Percentiles rank a stretch among this genome's conserved stretches.
Conservation (phyloP, 2,329 filamentous ascomycete species). For the Fusarium sp. region DNA sequence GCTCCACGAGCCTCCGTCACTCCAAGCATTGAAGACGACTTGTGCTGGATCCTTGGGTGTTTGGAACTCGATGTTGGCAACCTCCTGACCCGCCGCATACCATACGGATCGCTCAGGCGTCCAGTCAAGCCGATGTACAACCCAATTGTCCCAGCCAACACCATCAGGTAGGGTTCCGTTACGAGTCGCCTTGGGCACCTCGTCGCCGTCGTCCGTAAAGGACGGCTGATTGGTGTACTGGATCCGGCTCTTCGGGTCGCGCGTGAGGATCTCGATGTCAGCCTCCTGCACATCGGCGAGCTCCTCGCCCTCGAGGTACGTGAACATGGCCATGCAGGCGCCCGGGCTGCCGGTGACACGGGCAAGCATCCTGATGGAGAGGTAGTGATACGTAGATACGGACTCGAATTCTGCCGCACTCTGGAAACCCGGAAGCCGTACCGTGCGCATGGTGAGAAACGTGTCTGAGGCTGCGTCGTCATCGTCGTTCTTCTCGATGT, state of each 20-base stretch:
- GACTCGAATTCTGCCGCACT: slow-evolving; percentile 66
- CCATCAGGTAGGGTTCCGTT: slow-evolving; percentile 64
- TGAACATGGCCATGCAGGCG: slow-evolving; percentile 69
- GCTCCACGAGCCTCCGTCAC: slow-evolving; percentile 72
- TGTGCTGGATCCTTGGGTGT: slow-evolving; percentile 67
- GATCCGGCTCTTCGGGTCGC: slow-evolving; percentile 59
- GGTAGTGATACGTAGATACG: slow-evolving; percentile 47
- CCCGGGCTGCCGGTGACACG: slow-evolving; percentile 64
- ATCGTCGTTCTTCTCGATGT: slow-evolving; percentile 62
- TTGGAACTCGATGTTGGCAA: slow-evolving; percentile 69
- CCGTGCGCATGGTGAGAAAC: slow-evolving; percentile 65
- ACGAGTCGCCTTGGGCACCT: slow-evolving; percentile 63
- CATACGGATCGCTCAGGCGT: slow-evolving; percentile 67
- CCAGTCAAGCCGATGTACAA: slow-evolving; percentile 74
- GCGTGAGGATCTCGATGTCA: slow-evolving; percentile 68
- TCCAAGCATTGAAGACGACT: slow-evolving; percentile 74
- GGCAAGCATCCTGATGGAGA: slow-evolving; percentile 65
- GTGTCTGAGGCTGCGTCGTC: slow-evolving; percentile 54
- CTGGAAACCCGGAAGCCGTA: slow-evolving; percentile 61
- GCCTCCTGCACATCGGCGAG: slow-evolving; percentile 64
- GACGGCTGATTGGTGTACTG: slow-evolving; percentile 76
- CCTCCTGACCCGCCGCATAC: slow-evolving; percentile 68
- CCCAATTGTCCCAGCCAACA: slow-evolving; percentile 68
- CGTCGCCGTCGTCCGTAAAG: slow-evolving; percentile 61
- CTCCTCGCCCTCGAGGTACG: slow-evolving; percentile 59